Base-by-base conservation (phyloP, 2,329 filamentous ascomycete genomes). In the Arthrocladium fulminans region DNA sequence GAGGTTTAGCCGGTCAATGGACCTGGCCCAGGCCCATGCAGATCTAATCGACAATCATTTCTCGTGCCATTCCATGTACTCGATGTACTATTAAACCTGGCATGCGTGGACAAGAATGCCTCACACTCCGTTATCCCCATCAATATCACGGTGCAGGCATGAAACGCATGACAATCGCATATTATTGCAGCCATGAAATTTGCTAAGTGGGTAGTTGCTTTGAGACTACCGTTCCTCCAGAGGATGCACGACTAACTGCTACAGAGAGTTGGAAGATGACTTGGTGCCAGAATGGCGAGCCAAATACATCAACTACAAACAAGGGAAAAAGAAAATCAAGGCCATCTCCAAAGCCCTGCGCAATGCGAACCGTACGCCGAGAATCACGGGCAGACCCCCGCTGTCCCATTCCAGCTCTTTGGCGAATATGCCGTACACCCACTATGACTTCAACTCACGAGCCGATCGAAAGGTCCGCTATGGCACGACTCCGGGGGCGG, bases 241-340 rank as follows among this genome's bases (percentile, higher is more conserved):
- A 32, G 37, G 42, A 24, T 38, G 24, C 20, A 54, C 59, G 51
- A 60, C 54, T 34, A 38, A 43, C 48, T 34, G 44, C 44, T 46
- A 8, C 51, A 80, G 77, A 63, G 87, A 94, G 70, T 76, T 95
- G 54, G 87, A 95, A 63, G 79, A 85, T 62, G 86, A 94, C 60
- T 78, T 88, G 47, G 88, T 96, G 55, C 89, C 89, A 63, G 89
- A 97, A 78, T 97, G 90, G 90, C 81, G 86, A 61, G 78, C 83
- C 65, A 94, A 95, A 67, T 97, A 96, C 66, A 77, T 97, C 59
- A 81, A 96, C 68, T 97, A 97, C 74, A 95, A 94, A 77, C 61
- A 63, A 42, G 90, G 88, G 52, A 97, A 97, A 71, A 96, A 96
- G 70, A 84, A 88, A 63, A 76, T 97, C 66, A 97, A 96, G 67